phyloP scores from a whole-genome alignment of 257 asterid genomes.

The Ballota nigra region DNA sequence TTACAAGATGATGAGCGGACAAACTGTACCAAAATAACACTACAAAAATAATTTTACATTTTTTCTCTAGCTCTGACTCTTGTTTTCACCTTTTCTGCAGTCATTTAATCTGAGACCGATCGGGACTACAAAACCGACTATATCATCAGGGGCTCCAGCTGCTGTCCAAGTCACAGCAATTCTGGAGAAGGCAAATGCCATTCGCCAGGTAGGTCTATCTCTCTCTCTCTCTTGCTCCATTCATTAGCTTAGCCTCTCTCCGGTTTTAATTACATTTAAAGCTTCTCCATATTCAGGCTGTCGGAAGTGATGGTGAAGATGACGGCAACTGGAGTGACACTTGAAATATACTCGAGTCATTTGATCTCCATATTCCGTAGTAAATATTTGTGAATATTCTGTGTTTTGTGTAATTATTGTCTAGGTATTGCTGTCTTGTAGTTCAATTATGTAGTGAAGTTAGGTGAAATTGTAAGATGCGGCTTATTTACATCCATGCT shows the following conservation, averaged over 20 bases:
- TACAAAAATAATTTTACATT: not conserved
- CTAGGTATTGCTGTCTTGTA: constrained; percentile 20
- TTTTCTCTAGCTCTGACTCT: constrained; percentile 15
- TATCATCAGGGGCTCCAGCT: constrained; percentile 42
- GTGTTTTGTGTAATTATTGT: constrained; percentile 21
- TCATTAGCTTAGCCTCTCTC: not conserved
- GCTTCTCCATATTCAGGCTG: constrained; percentile 55
- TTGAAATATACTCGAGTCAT: constrained; percentile 14
- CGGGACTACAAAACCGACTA: constrained; percentile 45
- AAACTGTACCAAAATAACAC: no score
- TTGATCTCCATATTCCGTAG: constrained; percentile 15
- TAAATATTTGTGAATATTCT: constrained; percentile 36
- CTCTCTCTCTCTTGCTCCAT: constrained; percentile 19
- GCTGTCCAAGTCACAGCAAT: constrained; percentile 73
- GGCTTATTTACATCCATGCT: constrained; percentile 12
- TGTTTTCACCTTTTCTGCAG: constrained; percentile 32
- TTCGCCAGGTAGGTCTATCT: constrained; percentile 68
- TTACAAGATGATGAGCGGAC: no score
- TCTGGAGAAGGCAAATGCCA: constrained; percentile 83
- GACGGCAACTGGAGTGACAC: constrained; percentile 59
- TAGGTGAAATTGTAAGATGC: constrained; percentile 9
- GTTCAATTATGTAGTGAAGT: not conserved
- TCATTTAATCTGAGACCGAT: constrained; percentile 83
- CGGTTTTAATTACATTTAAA: not conserved
- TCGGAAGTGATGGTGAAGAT: constrained; percentile 76